Base-by-base conservation (phyloP, 768 basidiomycete species). In the Pleurotus pulmonarius region DNA sequence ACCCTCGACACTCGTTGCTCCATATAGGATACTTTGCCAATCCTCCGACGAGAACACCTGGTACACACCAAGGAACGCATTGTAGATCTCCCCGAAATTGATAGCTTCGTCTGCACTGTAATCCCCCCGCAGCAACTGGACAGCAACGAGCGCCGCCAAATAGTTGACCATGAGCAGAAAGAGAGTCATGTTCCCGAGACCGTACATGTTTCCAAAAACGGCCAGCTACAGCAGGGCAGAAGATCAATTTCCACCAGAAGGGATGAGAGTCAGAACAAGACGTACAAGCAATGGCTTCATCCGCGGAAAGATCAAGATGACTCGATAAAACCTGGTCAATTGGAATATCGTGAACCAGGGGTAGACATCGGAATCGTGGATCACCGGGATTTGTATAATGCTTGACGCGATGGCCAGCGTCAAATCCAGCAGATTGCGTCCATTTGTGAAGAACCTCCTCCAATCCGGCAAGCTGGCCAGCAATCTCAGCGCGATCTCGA, bases 11-110 rank as follows among this genome's bases (percentile, higher is more conserved):
- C 66, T 67, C 0, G 86, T 80, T 4, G 86, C 78, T 6, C 67
- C 70, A 62, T 92, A 91, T 39, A 92, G 65, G 5, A 91, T 76
- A 59, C 82, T 75, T n/a, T 88, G 85, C 94, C 96, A 98, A 69
- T 97, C 93, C 71, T 98, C 96, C 0, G 92, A 92, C 0, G 93
- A 92, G 70, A 93, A 90, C 1, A 98, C 77, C 70, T 95, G 82
- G 66, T 95, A 98, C 63, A 94, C 78, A 0, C 84, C 91, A 20
- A 97, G 70, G 67, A 96, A 98, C 0, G 91, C 75, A 63, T 90
- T 92, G 75, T 83, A 95, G 7, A 93, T 71, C 64, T 92, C 83
- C 5, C 87, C 85, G 67, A 93, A 98, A 61, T 87, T 90, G 75
- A 92, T 83, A 1, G 76, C 69, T 12, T 69, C 60, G 44, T 73